phyloP scores from a whole-genome alignment of 257 asterid species.

The Solanum pennellii region DNA sequence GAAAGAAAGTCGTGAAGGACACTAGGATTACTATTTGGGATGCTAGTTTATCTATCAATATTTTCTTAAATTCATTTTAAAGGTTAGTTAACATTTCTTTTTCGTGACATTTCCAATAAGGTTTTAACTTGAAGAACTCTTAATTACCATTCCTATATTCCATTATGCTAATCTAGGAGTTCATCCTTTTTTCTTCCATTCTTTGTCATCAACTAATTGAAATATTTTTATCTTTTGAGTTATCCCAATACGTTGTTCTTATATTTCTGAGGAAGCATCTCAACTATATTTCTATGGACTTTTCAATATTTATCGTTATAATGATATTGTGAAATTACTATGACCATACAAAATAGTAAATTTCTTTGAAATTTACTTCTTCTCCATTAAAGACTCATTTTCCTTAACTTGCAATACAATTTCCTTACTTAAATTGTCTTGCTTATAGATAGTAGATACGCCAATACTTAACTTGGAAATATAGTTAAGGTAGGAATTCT shows the following conservation, averaged over 20 bases:
- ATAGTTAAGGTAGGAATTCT: neutral
- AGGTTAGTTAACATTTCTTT: too few species aligned
- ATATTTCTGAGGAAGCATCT: neutral
- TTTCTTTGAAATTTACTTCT: neutral
- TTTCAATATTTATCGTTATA: neutral
- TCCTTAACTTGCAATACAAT: neutral
- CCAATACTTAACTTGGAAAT: neutral
- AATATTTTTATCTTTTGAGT: neutral
- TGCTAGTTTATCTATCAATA: too few species aligned
- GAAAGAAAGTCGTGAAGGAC: neutral
- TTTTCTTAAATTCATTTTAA: too few species aligned
- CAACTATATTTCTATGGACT: neutral
- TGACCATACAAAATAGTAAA: neutral
- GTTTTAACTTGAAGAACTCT: neutral
- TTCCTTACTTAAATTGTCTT: too few species aligned
- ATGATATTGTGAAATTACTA: neutral
- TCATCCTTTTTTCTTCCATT: neutral
- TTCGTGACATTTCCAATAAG: too few species aligned
- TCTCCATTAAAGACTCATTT: neutral
- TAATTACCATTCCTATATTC: neutral
- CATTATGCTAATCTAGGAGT: neutral
- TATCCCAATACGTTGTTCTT: neutral
- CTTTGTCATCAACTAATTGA: neutral
- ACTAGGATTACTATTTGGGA: neutral
- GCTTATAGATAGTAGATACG: neutral